Conservation (phyloP, 2,329 filamentous ascomycete species). For the Colletotrichum neosansevieriae region DNA sequence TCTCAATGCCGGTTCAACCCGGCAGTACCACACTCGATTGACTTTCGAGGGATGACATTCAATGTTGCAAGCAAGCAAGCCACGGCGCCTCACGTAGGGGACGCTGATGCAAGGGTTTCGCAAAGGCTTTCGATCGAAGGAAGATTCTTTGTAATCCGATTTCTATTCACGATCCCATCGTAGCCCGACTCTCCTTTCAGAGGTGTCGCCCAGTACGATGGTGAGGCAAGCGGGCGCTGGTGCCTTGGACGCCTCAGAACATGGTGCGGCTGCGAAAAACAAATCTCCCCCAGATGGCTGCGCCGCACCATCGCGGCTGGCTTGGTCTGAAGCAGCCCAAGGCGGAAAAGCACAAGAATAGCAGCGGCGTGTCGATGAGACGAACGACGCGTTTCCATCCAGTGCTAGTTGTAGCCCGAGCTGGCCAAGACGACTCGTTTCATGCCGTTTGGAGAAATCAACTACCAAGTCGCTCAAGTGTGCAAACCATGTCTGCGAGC, state of each 20-base stretch:
- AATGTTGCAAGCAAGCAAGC: neutral
- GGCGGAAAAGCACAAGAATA: neutral
- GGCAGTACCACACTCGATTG: slow-evolving; percentile 8
- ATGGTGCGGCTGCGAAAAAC: slow-evolving; percentile 30
- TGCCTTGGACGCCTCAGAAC: slow-evolving; percentile 6
- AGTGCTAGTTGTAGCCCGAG: neutral
- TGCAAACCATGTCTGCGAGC: neutral
- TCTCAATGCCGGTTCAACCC: neutral
- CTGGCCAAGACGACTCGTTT: neutral
- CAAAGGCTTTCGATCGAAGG: neutral
- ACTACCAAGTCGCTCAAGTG: neutral
- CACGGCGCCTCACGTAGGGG: neutral
- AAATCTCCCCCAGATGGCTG: slow-evolving; percentile 7
- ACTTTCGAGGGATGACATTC: slow-evolving; percentile 12
- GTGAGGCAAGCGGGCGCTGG: slow-evolving; percentile 22
- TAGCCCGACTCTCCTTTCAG: slow-evolving; percentile 10
- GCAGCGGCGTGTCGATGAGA: neutral
- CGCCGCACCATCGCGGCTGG: slow-evolving; percentile 33
- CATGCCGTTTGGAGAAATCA: neutral
- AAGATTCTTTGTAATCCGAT: neutral
- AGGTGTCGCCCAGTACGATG: slow-evolving; percentile 12
- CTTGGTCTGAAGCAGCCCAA: slow-evolving; percentile 9
- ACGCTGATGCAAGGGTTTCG: neutral
- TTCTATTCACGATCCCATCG: slow-evolving; percentile 13
- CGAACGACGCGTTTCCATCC: neutral